A percentile compares a stretch with the other conserved stretches of the same genome.
phyloP scores from a whole-genome alignment of 345 rosid genomes.

The Lepidium aucheri region DNA sequence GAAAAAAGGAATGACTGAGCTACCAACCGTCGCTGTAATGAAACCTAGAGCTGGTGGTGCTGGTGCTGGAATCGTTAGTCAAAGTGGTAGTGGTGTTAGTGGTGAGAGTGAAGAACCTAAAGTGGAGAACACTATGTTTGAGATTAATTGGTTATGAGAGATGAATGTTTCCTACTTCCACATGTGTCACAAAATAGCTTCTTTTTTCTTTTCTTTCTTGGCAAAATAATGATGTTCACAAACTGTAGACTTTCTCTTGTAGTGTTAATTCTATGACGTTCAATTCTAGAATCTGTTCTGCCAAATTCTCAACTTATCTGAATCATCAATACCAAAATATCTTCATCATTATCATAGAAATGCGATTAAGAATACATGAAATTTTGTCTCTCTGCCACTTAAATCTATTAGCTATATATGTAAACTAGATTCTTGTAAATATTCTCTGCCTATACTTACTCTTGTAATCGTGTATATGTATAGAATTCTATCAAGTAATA shows the following conservation, averaged over 20 bases:
- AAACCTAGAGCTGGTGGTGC: conserved; percentile 44
- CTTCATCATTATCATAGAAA: too few relatives aligned
- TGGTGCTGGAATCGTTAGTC: conserved; percentile 33
- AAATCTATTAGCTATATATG: too few relatives aligned
- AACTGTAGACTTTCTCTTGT: conserved; percentile 1
- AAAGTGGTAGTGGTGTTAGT: too few relatives aligned
- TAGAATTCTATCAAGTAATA: too few relatives aligned
- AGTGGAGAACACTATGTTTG: conserved; percentile 76
- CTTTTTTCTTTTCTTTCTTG: background rate
- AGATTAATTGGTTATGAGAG: conserved; percentile 29
- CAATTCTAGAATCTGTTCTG: background rate
- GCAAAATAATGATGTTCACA: background rate
- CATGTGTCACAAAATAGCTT: background rate
- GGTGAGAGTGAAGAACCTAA: conserved; percentile 68
- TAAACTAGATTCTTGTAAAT: too few relatives aligned
- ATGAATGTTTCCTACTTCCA: background rate
- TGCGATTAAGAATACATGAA: too few relatives aligned
- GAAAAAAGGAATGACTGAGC: conserved; percentile 57
- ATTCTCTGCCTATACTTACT: too few relatives aligned
- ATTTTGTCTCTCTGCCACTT: too few relatives aligned
- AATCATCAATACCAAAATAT: too few relatives aligned
- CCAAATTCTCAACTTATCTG: too few relatives aligned
- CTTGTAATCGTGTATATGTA: too few relatives aligned
- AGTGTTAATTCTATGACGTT: background rate
- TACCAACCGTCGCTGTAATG: conserved; percentile 57